Conservation (phyloP, 2,329 filamentous ascomycete genomes). For the Trichophyton verrucosum region DNA sequence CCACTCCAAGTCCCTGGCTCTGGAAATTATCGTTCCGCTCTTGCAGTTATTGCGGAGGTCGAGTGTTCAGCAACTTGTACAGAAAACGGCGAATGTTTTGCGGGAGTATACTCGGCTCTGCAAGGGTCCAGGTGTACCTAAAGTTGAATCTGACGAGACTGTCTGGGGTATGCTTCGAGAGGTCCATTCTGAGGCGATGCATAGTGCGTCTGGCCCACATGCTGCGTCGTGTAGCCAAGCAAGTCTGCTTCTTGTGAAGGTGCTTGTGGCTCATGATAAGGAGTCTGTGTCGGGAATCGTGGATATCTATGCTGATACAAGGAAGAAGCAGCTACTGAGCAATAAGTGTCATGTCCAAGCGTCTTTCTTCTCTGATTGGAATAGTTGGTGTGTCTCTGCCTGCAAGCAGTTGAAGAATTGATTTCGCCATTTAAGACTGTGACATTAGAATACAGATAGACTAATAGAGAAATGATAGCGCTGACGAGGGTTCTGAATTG, state of each 20-base stretch:
- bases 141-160: conserved; percentile 27
- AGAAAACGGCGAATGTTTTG: conserved; percentile 61
- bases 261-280: conserved; percentile 36
- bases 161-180: conserved; percentile 48
- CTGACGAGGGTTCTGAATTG: too few relatives aligned
- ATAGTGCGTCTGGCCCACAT: conserved; percentile 52
- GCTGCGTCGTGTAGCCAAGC: conserved; percentile 58
- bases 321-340: conserved; percentile 46
- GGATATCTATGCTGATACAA: conserved; percentile 51
- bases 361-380: conserved; percentile 58
- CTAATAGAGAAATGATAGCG: too few relatives aligned
- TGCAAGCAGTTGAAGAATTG: conserved; percentile 28
- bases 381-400: conserved; percentile 53
- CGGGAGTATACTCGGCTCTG: conserved; percentile 57
- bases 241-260: conserved; percentile 34
- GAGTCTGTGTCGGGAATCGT: conserved; percentile 44
- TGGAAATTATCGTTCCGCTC: conserved; percentile 62
- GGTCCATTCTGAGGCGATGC: conserved; percentile 54
- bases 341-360: conserved; percentile 49
- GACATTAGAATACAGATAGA: too few relatives aligned
- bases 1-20: conserved; percentile 52
- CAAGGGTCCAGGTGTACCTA: conserved; percentile 30
- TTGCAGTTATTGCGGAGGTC: conserved; percentile 67
- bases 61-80: conserved; percentile 59
- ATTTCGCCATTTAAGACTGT: not conserved